Evolutionary conservation across 306 rosid species (phyloP).

Genomic region (Glycine soja): DNA sequence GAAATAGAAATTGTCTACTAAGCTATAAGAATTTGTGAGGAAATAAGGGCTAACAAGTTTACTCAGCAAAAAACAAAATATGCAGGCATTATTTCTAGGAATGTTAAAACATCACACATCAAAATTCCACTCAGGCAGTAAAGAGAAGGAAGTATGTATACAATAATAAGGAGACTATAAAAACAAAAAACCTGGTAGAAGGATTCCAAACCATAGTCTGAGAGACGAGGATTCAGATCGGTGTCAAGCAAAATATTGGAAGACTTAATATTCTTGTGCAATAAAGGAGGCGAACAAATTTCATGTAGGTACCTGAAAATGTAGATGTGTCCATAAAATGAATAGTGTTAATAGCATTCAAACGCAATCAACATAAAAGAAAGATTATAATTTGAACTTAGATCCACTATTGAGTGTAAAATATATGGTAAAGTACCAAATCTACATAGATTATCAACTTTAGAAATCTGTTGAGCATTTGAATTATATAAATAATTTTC

Average conservation of each 20-base stretch:
- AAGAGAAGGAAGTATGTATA: too few relatives aligned
- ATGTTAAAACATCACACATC: too few relatives aligned
- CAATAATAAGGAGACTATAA: background rate
- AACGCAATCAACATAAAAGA: constrained; percentile 30
- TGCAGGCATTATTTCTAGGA: too few relatives aligned
- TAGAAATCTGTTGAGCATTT: constrained; percentile 25
- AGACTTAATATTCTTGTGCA: constrained; percentile 91
- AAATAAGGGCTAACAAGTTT: too few relatives aligned
- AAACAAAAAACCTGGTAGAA: constrained; percentile 68
- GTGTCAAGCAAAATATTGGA: constrained; percentile 78
- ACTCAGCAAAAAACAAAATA: too few relatives aligned
- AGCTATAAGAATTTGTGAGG: too few relatives aligned
- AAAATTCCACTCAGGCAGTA: too few relatives aligned
- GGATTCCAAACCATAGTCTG: constrained; percentile 83
- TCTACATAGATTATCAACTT: background rate
- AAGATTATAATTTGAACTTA: background rate
- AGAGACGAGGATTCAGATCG: constrained; percentile 82
- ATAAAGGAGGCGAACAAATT: constrained; percentile 67
- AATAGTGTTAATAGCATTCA: constrained; percentile 11
- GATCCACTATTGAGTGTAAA: constrained; percentile 1
- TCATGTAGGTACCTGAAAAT: constrained; percentile 85
- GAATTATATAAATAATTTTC: constrained; percentile 4
- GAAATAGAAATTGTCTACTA: too few relatives aligned
- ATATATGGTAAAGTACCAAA: constrained; percentile 12
- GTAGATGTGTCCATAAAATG: constrained; percentile 6